Conservation (phyloP, 768 basidiomycete species). For the Boletus reticulatus region DNA sequence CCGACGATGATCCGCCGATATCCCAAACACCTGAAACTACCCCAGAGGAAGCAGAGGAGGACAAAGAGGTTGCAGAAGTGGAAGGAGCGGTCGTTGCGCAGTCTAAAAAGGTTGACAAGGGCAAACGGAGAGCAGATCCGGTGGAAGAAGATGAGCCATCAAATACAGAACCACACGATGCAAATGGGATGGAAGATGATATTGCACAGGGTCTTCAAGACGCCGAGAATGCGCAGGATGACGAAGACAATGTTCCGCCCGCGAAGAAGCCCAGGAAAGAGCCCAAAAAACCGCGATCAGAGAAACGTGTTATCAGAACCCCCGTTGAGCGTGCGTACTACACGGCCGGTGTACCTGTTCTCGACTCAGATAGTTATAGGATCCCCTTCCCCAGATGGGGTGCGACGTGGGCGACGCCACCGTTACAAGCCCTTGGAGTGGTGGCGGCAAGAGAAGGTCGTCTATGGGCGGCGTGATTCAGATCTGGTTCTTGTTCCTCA, state of each 20-base stretch:
- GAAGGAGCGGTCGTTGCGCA: slow-evolving; percentile 32
- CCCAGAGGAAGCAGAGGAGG: slow-evolving; percentile 38
- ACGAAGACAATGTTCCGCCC: slow-evolving; percentile 35
- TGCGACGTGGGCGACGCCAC: slow-evolving; percentile 70
- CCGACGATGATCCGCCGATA: slow-evolving; percentile 29
- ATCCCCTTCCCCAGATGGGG: slow-evolving; percentile 38
- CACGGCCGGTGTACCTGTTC: background rate
- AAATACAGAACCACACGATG: slow-evolving; percentile 9
- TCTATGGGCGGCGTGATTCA: slow-evolving; percentile 66
- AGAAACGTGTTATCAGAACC: slow-evolving; percentile 16
- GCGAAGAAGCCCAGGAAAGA: slow-evolving; percentile 30
- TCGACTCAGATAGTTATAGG: slow-evolving; percentile 17
- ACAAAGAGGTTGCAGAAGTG: slow-evolving; percentile 27
- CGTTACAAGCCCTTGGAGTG: slow-evolving; percentile 77
- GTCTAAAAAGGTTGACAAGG: slow-evolving; percentile 32
- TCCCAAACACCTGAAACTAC: slow-evolving; percentile 50
- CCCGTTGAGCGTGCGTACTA: slow-evolving; percentile 25
- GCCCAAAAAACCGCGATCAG: slow-evolving; percentile 24
- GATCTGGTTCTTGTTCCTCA: slow-evolving; percentile 55
- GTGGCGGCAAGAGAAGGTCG: slow-evolving; percentile 91
- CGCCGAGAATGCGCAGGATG: slow-evolving; percentile 51
- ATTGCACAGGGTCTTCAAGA: slow-evolving; percentile 41
- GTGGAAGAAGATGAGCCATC: slow-evolving; percentile 12
- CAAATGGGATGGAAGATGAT: slow-evolving; percentile 40
- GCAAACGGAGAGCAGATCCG: slow-evolving; percentile 38